Percentiles rank a stretch among this genome's conserved stretches.
These are phyloP conservation scores for Zymoseptoria brevis DNA, from an alignment of 2,329 filamentous ascomycete genomes.

Conservation along the genomic window DNA sequence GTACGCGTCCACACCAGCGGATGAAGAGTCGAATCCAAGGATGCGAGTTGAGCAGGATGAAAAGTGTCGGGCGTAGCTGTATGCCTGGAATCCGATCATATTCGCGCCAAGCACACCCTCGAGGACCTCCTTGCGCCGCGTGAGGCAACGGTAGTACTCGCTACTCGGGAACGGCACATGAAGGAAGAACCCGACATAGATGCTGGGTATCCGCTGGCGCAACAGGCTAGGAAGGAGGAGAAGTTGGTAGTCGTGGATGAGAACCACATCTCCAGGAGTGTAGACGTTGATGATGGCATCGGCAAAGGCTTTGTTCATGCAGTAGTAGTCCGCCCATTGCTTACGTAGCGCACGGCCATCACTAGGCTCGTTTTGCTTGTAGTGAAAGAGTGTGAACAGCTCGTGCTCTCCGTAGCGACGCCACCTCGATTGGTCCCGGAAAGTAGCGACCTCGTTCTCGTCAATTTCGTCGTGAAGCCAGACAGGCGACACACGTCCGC, in stretches of 20 bases:
- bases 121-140: slow-evolving; percentile 79
- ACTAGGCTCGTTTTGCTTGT: slow-evolving; percentile 86
- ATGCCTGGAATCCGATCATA: slow-evolving; percentile 90
- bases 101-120: slow-evolving; percentile 87
- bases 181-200: slow-evolving; percentile 91
- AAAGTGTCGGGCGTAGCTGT: slow-evolving; percentile 91
- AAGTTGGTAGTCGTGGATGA: slow-evolving; percentile 91
- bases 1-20: slow-evolving; percentile 78
- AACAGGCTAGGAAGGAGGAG: slow-evolving; percentile 83
- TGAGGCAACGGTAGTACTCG: slow-evolving; percentile 85
- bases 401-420: slow-evolving; percentile 84
- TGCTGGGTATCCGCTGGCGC: slow-evolving; percentile 74
- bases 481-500: slow-evolving; percentile 74
- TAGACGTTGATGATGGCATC: slow-evolving; percentile 82
- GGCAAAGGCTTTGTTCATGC: slow-evolving; percentile 87
- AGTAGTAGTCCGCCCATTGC: slow-evolving; percentile 87
- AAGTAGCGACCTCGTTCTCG: slow-evolving; percentile 54
- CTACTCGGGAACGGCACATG: slow-evolving; percentile 93
- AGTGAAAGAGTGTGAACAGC: slow-evolving; percentile 88
- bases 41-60: slow-evolving; percentile 88
- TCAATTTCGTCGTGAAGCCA: slow-evolving; percentile 79
- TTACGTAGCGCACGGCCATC: slow-evolving; percentile 74
- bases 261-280: slow-evolving; percentile 83
- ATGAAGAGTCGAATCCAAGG: slow-evolving; percentile 80
- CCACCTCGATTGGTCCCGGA: slow-evolving; percentile 82